Evolutionary conservation across 2,329 filamentous ascomycete genomes (phyloP), one percentile per base, ranked within the genome.

Genomic region (Stylonectria norvegica): DNA sequence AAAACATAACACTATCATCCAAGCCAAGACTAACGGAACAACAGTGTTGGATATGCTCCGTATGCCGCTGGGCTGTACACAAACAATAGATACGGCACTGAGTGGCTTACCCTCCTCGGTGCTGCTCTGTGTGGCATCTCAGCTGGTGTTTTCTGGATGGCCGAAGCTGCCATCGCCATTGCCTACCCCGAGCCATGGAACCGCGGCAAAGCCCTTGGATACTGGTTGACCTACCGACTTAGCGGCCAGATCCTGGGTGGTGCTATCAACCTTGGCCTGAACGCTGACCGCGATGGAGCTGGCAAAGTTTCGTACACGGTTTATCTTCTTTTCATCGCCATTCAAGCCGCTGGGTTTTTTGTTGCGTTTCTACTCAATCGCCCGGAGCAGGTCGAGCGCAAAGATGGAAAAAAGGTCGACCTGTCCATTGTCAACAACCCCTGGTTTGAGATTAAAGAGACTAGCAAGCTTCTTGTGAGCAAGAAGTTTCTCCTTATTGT

Each of bases 91-190:
- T 88, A 75, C 52, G 81, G 81, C 1, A 78, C 66, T 1, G 75
- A 82, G 48, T 89, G 85, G 85, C 72, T 87, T 8, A 73, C 81
- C 0, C 69, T 87, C 1, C 61, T 88, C 7, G 85, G 83, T 0
- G 82, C 81, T 1, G 81, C 81, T 0, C 66, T 84, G 0, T 88
- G 84, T 47, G 84, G 84, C 14, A 71, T 86, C 20, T 82, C 79
- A 0, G 84, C 85, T 0, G 85, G 85, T 0, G 69, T 88, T 0
- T 88, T 88, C 61, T 89, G 85, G 85, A 81, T 81, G 70, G 78
- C 83, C 0, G 85, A 89, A 62, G 81, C 81, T 1, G 83, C 85
- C 0, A 85, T 89, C 41, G 83, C 83, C 0, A 76, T 88, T 15
- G 73, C 79, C 0, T 89, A 89, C 48, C 83, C 84, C 0, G 84